These are phyloP conservation scores for Rhododendron henanense DNA, from an alignment of 148 eudicot species.

Conservation along the genomic window DNA sequence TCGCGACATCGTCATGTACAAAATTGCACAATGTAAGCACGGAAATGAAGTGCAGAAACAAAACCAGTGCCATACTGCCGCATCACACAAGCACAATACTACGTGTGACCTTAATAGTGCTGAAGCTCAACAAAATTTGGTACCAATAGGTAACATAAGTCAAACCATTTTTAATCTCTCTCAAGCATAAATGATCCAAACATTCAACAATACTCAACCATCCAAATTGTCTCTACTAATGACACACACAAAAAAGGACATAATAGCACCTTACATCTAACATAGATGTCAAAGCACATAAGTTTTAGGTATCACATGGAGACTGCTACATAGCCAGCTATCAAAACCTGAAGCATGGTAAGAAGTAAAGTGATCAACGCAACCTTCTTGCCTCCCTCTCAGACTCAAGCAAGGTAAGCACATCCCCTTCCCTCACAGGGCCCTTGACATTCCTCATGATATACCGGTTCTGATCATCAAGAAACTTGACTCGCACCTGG, in stretches of 20 bases:
- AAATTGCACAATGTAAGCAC: background rate
- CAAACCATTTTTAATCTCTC: background rate
- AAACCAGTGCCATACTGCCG: background rate
- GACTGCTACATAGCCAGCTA: background rate
- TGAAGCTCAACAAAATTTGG: background rate
- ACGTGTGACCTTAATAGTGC: background rate
- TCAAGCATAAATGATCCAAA: background rate
- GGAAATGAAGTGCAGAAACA: background rate
- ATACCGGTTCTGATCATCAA: conserved; percentile 25
- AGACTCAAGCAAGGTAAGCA: conserved; percentile 30
- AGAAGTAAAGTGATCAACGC: conserved; percentile 13
- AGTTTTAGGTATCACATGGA: background rate
- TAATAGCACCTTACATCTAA: background rate
- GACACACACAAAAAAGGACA: background rate
- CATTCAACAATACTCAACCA: background rate
- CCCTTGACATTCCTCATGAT: conserved; percentile 39
- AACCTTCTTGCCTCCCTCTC: conserved; percentile 40
- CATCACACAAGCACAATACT: background rate
- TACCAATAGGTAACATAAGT: background rate
- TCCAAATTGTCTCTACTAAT: background rate
- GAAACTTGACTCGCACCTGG: conserved; percentile 31
- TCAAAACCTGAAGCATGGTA: background rate
- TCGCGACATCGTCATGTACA: background rate
- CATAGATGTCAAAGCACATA: background rate
- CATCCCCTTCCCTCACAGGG: conserved; percentile 30